Base-by-base conservation (phyloP, 2,329 filamentous ascomycete genomes). In the Cordyceps militaris region DNA sequence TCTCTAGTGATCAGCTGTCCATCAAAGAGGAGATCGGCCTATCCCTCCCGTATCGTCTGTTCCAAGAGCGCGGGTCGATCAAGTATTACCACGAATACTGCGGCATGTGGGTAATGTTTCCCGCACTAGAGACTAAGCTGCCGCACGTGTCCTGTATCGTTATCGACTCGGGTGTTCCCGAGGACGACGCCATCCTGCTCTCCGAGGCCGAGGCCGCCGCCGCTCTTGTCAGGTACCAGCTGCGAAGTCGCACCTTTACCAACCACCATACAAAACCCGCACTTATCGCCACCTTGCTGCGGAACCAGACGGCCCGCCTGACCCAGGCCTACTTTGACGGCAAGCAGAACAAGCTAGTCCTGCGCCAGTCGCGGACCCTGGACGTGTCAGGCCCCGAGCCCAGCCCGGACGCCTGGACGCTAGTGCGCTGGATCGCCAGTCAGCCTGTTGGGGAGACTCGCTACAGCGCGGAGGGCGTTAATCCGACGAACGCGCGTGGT, bases 401-500 rank as follows among this genome's bases (percentile, higher is more conserved):
- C 1, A 38, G 52, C 14, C 21, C 28, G 21, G 52, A 55, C 21
- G 26, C 42, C 9, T 47, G 40, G 52, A 47, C 42, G 40, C 24
- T 54, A 28, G 26, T 54, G 10, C 51, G 51, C 26, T 54, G 51
- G 51, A 54, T 54, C 4, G 51, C 51, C n/a, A 44, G 38, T 13
- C 24, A 34, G 16, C 51, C 51, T 16, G 51, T 46, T 24, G 51
- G 51, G 10, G n/a, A 42, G 38, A 53, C 36, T 42, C 38, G 38
- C 14, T 53, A 53, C 23, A 50, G 28, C 16, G 34, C 16, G 16
- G 36, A n/a, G 19, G 10, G 24, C 24, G 28, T 26, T 34, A 26
- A 38, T 38, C 30, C 23, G 48, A 26, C 21, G 14, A 13, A 40
- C 4, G 19, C 34, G 30, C 48, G 32, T 24, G 13, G 28, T n/a